Percentiles rank a stretch among this genome's conserved stretches.
Conservation (phyloP, 1,284 basidiomycete species). For the Ustilago cynodontis region DNA sequence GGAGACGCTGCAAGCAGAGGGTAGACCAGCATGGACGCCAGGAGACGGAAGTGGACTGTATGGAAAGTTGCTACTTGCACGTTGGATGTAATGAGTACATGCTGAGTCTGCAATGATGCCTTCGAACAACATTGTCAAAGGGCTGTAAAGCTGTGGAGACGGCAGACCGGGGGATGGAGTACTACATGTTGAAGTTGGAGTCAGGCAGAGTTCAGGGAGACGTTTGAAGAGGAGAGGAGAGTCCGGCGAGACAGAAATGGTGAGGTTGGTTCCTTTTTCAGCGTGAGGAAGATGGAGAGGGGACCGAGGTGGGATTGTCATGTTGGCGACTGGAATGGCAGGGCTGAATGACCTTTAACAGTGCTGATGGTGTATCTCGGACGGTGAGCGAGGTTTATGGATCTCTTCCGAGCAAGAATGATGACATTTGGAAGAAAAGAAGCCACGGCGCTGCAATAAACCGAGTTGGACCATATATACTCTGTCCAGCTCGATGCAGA, state of each 20-base stretch:
- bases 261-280: neutral
- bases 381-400: neutral
- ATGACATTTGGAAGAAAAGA: neutral
- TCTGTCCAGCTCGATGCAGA: neutral
- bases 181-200: neutral
- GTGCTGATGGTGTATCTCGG: neutral
- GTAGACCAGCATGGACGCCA: neutral
- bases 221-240: neutral
- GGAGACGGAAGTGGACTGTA: neutral
- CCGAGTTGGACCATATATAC: neutral
- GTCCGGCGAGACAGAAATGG: neutral
- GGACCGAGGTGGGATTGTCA: neutral
- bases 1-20: neutral
- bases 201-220: neutral
- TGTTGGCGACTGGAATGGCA: neutral
- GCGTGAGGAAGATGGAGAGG: neutral
- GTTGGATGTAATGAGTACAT: neutral
- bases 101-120: conserved; percentile 26
- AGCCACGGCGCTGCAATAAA: neutral
- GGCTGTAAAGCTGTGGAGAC: conserved; percentile 6
- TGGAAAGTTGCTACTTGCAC: neutral
- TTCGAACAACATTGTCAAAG: conserved; percentile 38
- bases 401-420: neutral
- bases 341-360: neutral
- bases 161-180: neutral